Percentiles rank a stretch among this genome's conserved stretches.
Evolutionary conservation across 2,329 filamentous ascomycete species (phyloP).

Genomic region (Hymenoscyphus occultus): DNA sequence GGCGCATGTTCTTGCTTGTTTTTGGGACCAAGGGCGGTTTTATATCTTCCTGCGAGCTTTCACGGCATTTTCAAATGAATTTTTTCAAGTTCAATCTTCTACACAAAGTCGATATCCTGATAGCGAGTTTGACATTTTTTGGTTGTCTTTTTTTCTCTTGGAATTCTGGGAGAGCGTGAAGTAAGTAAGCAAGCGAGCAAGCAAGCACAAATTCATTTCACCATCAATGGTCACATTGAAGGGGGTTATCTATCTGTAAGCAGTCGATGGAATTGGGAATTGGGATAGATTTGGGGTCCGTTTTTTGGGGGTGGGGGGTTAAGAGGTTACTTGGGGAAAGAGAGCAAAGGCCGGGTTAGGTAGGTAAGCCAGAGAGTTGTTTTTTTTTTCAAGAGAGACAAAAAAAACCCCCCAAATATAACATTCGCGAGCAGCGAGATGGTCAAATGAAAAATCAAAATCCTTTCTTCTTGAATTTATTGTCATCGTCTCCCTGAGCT

Average conservation of each 20-base stretch:
- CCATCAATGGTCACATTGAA: neutral
- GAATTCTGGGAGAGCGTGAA: neutral
- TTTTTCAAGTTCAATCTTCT: conserved; percentile 7
- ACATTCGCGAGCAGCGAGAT: too few species aligned
- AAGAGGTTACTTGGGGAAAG: too few species aligned
- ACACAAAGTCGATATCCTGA: conserved; percentile 3
- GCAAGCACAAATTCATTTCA: neutral
- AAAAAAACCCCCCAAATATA: too few species aligned
- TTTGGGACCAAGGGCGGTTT: conserved; percentile 5
- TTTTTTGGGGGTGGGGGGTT: too few species aligned
- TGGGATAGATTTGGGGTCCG: neutral
- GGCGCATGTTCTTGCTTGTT: conserved; percentile 15
- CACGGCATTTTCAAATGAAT: conserved; percentile 11
- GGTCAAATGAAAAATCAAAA: too few species aligned
- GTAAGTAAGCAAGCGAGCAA: neutral
- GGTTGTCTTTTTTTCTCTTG: neutral
- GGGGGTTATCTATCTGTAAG: neutral
- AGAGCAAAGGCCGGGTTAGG: too few species aligned
- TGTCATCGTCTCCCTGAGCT: too few species aligned
- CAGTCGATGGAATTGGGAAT: neutral
- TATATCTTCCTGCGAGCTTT: conserved; percentile 10
- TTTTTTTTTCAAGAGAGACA: too few species aligned
- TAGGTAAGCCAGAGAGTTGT: too few species aligned
- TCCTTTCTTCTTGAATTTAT: too few species aligned
- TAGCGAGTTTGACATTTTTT: neutral